Base-by-base conservation (phyloP, 1,284 basidiomycete species). In the Lentinus polychrous region DNA sequence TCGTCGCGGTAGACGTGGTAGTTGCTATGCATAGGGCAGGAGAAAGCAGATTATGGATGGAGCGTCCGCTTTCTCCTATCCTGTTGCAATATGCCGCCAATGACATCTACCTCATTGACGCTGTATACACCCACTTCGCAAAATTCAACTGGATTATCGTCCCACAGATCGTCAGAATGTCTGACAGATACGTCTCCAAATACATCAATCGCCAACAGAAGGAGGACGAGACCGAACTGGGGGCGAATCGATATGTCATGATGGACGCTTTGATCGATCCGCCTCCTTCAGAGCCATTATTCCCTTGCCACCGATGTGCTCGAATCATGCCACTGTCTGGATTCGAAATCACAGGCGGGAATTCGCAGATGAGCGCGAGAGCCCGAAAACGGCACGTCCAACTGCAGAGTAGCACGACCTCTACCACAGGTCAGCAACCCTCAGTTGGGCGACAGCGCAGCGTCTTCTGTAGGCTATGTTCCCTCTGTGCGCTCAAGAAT, bases 1-100 rank as follows among this genome's bases (percentile, higher is more conserved):
- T 12, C 22, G 39, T 40, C 15, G 36, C 18, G 37, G n/a, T 15
- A 46, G 45, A n/a, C 14, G 45, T 37, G 36, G 45, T 46, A 2
- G 35, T 38, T 14, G 45, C 45, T 15, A 38, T 46, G 45, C 45
- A 46, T 36, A 46, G 31, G 45, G 45, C 17, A 12, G 45, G 45
- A 18, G 36, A 39, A n/a, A 46, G 45, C 22, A n/a, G 11, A 11
- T 24, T 15, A 18, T 46, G 45, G 45, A 35, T 46, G n/a, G 18
- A 24, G n/a, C 45, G 45, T 39, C 45, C 45, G 6, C 45, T 46
- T 22, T 35, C 45, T 20, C n/a, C 11, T 22, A 33, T 15, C 27
- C 23, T 46, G 15, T 5, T 37, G 18, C 18, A 37, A 39, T 46
- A 46, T 27, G 45, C 45, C 12, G 45, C 45, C 10, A 32, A 35